Conservation (phyloP, 2,329 filamentous ascomycete genomes). For the Whalleya microplaca region DNA sequence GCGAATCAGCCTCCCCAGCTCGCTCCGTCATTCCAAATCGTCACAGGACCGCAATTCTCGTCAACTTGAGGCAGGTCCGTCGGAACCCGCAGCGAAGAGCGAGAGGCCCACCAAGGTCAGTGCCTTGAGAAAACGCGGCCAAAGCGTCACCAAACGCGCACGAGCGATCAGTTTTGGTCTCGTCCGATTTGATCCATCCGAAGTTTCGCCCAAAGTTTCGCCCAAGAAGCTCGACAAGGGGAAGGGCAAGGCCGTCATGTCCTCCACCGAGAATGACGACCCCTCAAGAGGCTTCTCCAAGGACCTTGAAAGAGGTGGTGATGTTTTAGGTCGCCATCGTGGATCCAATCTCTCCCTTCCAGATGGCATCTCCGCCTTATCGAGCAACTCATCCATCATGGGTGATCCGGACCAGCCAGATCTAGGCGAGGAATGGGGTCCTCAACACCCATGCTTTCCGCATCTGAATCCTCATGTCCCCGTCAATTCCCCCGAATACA, state of each 20-base stretch:
- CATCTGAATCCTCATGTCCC: conserved; percentile 93
- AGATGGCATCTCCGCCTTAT: conserved; percentile 58
- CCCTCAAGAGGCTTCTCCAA: conserved; percentile 46
- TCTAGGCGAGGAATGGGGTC: conserved; percentile 84
- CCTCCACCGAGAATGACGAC: conserved; percentile 41
- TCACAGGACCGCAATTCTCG: conserved; percentile 19
- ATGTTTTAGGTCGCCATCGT: conserved; percentile 44
- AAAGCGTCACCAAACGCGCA: conserved; percentile 35
- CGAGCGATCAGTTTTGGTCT: conserved; percentile 37
- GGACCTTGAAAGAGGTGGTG: conserved; percentile 60
- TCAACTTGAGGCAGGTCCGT: conserved; percentile 31
- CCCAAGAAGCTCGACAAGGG: conserved; percentile 48
- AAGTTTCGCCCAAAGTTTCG: conserved; percentile 21
- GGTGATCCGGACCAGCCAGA: conserved; percentile 65
- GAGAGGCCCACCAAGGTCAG: conserved; percentile 25
- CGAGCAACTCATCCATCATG: conserved; percentile 63
- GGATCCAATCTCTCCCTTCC: conserved; percentile 52
- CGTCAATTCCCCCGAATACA: conserved; percentile 72
- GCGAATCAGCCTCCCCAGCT: conserved; percentile 57
- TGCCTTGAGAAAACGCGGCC: conserved; percentile 34
- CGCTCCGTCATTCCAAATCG: conserved; percentile 49
- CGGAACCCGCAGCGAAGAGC: conserved; percentile 23
- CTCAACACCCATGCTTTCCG: conserved; percentile 90
- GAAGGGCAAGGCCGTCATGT: conserved; percentile 55
- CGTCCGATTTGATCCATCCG: conserved; percentile 26